A percentile compares a stretch with the other conserved stretches of the same genome.
Conservation (phyloP, 176 grass and related monocot species). For the Poa pratensis region DNA sequence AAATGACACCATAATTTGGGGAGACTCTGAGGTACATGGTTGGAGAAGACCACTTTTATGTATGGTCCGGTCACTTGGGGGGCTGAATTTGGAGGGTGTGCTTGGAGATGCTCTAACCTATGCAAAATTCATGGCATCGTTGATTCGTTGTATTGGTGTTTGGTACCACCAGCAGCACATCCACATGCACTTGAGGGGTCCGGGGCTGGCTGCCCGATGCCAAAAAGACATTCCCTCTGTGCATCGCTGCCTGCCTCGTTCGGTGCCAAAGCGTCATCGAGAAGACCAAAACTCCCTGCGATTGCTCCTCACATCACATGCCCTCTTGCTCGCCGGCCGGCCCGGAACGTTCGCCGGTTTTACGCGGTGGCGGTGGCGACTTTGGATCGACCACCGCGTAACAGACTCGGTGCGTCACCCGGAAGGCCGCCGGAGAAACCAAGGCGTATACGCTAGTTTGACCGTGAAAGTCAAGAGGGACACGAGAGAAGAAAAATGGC, state of each 20-base stretch:
- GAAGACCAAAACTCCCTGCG: constrained; percentile 39
- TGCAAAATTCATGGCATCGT: not conserved
- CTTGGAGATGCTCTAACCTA: not conserved
- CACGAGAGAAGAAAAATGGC: not conserved
- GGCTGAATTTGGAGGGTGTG: no score
- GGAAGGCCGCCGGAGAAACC: constrained; percentile 11
- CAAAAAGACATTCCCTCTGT: constrained; percentile 61
- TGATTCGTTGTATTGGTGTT: constrained; percentile 14
- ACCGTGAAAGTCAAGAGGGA: not conserved
- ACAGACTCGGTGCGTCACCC: constrained; percentile 23
- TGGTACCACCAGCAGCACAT: not conserved
- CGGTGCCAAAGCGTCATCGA: constrained; percentile 61
- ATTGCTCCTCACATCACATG: constrained; percentile 48
- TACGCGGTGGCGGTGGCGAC: not conserved
- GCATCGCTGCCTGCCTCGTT: constrained; percentile 33
- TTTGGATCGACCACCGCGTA: not conserved
- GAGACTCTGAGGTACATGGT: no score
- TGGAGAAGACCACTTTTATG: no score
- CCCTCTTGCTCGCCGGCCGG: not conserved
- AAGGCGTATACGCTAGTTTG: not conserved
- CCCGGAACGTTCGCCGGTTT: not conserved
- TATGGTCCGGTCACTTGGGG: no score
- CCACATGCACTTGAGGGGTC: not conserved
- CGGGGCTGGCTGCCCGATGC: constrained; percentile 40
- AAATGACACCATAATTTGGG: no score